Evolutionary conservation across 257 asterid genomes (phyloP).

Genomic region (Marsdenia floribunda): DNA sequence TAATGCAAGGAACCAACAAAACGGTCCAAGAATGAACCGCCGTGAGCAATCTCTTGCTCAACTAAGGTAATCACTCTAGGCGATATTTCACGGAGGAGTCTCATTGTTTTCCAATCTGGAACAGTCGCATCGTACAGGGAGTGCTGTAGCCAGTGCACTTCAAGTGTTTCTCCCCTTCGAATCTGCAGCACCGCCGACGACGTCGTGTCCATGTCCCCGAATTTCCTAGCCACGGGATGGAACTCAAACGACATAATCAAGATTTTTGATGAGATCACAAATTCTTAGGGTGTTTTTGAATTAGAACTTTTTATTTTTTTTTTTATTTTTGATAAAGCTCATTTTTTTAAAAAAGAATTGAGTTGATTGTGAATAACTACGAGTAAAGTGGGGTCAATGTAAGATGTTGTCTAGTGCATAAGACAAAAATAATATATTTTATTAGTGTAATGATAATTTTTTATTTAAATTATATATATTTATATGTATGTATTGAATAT

Average conservation of each 20-base stretch:
- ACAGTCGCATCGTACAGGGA: constrained; percentile 72
- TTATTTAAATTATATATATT: no score
- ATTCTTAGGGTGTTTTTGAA: no score
- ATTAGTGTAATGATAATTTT: no score
- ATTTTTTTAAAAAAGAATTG: no score
- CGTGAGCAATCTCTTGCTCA: constrained; percentile 62
- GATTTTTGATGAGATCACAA: no score
- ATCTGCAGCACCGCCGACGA: constrained; percentile 34
- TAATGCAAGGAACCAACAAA: constrained; percentile 73
- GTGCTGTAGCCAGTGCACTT: constrained; percentile 79
- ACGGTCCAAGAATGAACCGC: constrained; percentile 70
- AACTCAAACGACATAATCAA: constrained; percentile 59
- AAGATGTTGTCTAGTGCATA: no score
- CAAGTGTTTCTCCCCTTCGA: constrained; percentile 45
- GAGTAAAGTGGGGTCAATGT: no score
- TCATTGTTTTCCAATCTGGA: constrained; percentile 64
- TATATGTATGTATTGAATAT: no score
- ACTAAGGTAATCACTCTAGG: constrained; percentile 64
- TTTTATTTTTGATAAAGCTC: no score
- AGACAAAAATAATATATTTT: no score
- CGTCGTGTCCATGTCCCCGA: constrained; percentile 40
- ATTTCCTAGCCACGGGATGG: constrained; percentile 48
- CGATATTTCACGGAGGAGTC: constrained; percentile 40
- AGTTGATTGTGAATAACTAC: no score
- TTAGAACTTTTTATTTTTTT: no score